These are phyloP conservation scores for Viridothelium virens DNA, from an alignment of 495 filamentous ascomycete genomes.

Conservation along the genomic window DNA sequence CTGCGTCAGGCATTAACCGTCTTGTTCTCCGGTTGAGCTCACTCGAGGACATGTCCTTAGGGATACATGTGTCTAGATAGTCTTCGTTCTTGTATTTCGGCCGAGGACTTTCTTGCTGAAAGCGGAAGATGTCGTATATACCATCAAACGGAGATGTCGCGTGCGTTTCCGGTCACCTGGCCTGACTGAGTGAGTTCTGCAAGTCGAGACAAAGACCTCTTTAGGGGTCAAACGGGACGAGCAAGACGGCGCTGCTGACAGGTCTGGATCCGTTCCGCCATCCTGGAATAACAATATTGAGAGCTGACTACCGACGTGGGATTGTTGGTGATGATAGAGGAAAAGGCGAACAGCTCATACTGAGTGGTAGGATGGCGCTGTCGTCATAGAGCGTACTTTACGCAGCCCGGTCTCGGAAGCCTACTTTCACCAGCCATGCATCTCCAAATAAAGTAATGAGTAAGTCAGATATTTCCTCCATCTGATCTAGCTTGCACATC, in stretches of 20 bases:
- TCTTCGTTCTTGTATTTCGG: background rate
- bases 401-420: background rate
- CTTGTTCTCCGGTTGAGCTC: background rate
- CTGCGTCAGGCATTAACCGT: background rate
- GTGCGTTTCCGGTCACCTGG: background rate
- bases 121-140: background rate
- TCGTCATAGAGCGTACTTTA: background rate
- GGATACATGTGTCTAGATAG: background rate
- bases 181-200: background rate
- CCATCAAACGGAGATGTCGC: background rate
- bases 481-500: background rate
- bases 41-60: background rate
- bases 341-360: background rate
- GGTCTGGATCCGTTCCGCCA: background rate
- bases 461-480: background rate
- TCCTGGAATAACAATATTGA: background rate
- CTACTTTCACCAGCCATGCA: background rate
- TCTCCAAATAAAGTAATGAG: background rate
- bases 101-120: background rate
- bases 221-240: background rate
- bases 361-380: slow-evolving; percentile 6
- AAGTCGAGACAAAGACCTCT: background rate
- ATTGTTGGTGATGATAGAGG: background rate
- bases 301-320: background rate
- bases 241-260: background rate